Percentiles rank a stretch among this genome's conserved stretches.
Evolutionary conservation across 2,329 filamentous ascomycete species (phyloP).

Genomic region (Colletotrichum horii): DNA sequence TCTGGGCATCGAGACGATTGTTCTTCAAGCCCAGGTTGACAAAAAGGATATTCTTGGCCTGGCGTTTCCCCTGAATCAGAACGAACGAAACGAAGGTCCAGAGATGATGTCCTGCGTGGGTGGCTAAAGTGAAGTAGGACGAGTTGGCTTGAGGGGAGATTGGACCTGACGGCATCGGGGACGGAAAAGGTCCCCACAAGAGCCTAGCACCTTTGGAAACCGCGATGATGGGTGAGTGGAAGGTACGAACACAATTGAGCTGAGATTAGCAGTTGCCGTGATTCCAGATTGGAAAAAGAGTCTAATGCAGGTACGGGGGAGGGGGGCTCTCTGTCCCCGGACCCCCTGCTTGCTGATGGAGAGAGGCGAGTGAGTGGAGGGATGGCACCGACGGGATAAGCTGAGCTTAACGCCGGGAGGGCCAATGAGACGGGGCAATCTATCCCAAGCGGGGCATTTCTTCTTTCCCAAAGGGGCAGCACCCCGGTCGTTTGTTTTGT

Average conservation of each 20-base stretch:
- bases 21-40: background rate
- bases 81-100: background rate
- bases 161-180: background rate
- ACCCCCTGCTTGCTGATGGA: background rate
- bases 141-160: background rate
- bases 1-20: background rate
- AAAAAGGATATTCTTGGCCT: background rate
- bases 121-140: background rate
- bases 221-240: background rate
- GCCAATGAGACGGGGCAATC: background rate
- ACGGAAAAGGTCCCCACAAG: background rate
- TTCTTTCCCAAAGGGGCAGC: background rate
- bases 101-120: background rate
- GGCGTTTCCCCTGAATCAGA: background rate
- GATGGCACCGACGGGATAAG: background rate
- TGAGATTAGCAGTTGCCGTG: background rate
- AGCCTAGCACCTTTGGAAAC: background rate
- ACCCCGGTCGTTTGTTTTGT: background rate
- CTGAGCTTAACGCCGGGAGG: background rate
- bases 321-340: background rate
- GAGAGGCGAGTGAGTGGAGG: background rate
- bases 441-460: background rate
- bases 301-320: slow-evolving; percentile 14
- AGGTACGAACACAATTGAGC: background rate
- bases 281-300: background rate